phyloP scores from a whole-genome alignment of 164 flowering plant species.

The Dillenia turbinata region DNA sequence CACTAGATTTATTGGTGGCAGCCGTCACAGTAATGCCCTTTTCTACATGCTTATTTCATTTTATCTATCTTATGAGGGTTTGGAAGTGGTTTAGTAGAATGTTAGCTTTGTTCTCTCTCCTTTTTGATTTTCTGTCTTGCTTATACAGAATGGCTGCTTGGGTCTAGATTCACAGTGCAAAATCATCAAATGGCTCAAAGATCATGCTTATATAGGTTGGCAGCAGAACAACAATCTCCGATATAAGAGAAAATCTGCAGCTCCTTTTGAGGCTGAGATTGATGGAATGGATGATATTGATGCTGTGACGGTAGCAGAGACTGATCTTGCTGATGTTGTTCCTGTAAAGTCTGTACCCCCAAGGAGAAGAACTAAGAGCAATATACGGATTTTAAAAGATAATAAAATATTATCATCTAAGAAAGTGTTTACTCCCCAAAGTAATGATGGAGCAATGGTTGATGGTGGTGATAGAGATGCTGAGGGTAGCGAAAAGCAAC shows the following conservation, averaged over 20 bases:
- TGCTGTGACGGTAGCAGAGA: conserved; percentile 25
- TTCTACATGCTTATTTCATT: too few relatives aligned
- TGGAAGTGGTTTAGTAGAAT: too few relatives aligned
- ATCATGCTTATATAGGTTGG: conserved; percentile 45
- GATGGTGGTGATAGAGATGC: conserved; percentile 22
- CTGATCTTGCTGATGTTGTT: conserved; percentile 35
- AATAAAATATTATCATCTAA: conserved; percentile 26
- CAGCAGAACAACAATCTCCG: conserved; percentile 31
- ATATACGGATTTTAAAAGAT: conserved; percentile 39
- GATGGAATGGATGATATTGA: conserved; percentile 28
- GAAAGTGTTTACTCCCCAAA: conserved; percentile 19
- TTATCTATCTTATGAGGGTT: too few relatives aligned
- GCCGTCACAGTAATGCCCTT: conserved; percentile 47
- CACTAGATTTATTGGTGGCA: conserved; percentile 47
- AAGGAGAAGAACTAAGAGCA: conserved; percentile 52
- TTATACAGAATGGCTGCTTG: conserved; percentile 47
- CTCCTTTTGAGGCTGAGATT: conserved; percentile 20
- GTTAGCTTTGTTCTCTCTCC: not conserved
- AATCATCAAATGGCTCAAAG: conserved; percentile 61
- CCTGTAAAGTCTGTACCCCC: conserved; percentile 56
- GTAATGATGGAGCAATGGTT: conserved; percentile 24
- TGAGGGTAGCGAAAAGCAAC: conserved; percentile 16
- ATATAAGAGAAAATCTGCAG: conserved; percentile 25
- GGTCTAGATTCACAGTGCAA: conserved; percentile 44
- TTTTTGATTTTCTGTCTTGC: not conserved